Evolutionary conservation across 495 filamentous ascomycete genomes (phyloP), one percentile per base, ranked within the genome.

Genomic region (Penicillium crystallinum): DNA sequence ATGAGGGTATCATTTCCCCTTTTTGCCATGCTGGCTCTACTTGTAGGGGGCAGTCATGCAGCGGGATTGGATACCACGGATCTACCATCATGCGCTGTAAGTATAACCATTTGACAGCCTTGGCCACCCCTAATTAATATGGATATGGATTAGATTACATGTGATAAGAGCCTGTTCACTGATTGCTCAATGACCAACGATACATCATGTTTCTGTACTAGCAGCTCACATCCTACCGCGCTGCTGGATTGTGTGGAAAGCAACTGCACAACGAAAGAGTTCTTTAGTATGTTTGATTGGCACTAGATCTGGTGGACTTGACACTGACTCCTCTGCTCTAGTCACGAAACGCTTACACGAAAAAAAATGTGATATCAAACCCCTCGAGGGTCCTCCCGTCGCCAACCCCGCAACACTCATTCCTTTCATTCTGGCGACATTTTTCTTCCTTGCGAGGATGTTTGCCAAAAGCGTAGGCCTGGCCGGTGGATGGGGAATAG

Each of bases 401-500:
- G 25, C 58, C 35, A 39, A 53, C 10, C 41, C 48, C 1, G 38
- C 52, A 6, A 62, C 61, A 5, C 14, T 68, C 6, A 19, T 59
- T 0, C 66, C 66, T 19, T 40, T 66, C 3, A 53, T 67, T 27
- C 33, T 69, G 18, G 54, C 58, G 2, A 56, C 58, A 1, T 35
- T 67, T 14, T 61, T 69, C 15, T 69, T 69, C 30, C 18, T 50
- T 7, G 40, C 49, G 8, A 58, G 67, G 34, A 57, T 68, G 3
- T 15, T 54, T 6, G 65, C 67, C n/a, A 70, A 70, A 53, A 29
- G 45, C 17, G 50, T 47, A 19, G 53, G 58, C 19, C 61, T 70
- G 19, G 65, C 55, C 3, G 65, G 67, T 6, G 65, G 63, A n/a
- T 70, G 65, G 67, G 67, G 67, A 17, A 51, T 48, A 36, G 67